A percentile compares a stretch with the other conserved stretches of the same genome.
These are phyloP conservation scores for Rugonectria rugulosa DNA, from an alignment of 2,329 filamentous ascomycete genomes.

Conservation along the genomic window DNA sequence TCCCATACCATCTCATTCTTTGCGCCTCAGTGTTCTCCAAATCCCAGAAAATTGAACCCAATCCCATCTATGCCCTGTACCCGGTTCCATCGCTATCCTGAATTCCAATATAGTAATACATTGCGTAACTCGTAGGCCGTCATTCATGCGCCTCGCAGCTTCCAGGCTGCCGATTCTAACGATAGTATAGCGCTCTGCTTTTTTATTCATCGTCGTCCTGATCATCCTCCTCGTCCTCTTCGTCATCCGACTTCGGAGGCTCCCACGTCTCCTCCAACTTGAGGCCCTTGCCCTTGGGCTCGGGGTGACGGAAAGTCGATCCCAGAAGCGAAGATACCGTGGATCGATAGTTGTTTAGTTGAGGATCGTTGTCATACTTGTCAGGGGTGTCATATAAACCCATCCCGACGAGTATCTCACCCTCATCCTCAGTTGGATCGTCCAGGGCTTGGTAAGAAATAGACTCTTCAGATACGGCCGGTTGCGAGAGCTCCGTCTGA, in stretches of 20 bases:
- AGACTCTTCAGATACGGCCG: conserved; percentile 57
- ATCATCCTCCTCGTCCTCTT: conserved; percentile 56
- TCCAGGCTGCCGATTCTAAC: background rate
- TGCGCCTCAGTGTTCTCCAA: conserved; percentile 22
- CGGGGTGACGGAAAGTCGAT: conserved; percentile 52
- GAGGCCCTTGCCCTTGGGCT: conserved; percentile 72
- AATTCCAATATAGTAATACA: conserved; percentile 28
- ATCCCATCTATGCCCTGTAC: conserved; percentile 7
- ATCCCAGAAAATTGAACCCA: conserved; percentile 17
- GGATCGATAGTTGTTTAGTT: conserved; percentile 62
- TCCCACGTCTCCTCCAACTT: conserved; percentile 85
- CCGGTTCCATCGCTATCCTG: conserved; percentile 12
- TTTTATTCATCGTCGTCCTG: conserved; percentile 47
- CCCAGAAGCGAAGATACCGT: conserved; percentile 64
- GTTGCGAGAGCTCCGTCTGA: conserved; percentile 57
- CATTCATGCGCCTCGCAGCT: conserved; percentile 26
- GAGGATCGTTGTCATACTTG: conserved; percentile 56
- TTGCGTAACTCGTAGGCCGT: conserved; percentile 16
- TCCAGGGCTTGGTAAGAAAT: conserved; percentile 59
- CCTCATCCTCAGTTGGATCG: conserved; percentile 61
- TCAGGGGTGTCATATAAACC: conserved; percentile 80
- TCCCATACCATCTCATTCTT: conserved; percentile 9
- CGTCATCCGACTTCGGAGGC: conserved; percentile 70
- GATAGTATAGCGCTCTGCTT: background rate
- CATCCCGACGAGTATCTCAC: conserved; percentile 81